Evolutionary conservation across 2,329 filamentous ascomycete genomes (phyloP).

Genomic region (Rutstroemia sydowiana): DNA sequence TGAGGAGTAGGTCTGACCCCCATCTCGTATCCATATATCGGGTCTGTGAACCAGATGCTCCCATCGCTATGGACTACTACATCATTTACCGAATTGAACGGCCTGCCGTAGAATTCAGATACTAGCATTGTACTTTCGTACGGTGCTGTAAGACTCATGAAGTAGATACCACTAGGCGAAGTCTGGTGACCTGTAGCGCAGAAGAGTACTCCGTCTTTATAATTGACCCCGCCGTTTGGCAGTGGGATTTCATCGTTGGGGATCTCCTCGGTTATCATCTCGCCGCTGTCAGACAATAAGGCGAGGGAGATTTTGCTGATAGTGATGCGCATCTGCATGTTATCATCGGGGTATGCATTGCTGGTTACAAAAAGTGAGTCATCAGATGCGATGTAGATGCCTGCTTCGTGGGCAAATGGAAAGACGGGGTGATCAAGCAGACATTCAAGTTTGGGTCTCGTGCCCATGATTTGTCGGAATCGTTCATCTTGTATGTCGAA

Average conservation of each 20-base stretch:
- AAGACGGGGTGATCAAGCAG: slow-evolving; percentile 26
- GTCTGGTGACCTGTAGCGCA: slow-evolving; percentile 14
- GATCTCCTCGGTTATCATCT: neutral
- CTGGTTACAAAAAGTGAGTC: slow-evolving; percentile 40
- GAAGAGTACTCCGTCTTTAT: slow-evolving; percentile 14
- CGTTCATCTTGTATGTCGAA: neutral
- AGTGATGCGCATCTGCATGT: slow-evolving; percentile 4
- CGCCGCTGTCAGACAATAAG: slow-evolving; percentile 18
- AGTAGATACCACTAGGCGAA: slow-evolving; percentile 10
- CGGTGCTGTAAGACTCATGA: slow-evolving; percentile 9
- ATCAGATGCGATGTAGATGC: slow-evolving; percentile 34
- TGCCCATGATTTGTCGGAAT: slow-evolving; percentile 3
- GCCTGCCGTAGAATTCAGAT: slow-evolving; percentile 51
- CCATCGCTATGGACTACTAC: slow-evolving; percentile 43
- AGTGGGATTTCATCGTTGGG: slow-evolving; percentile 3
- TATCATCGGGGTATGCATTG: slow-evolving; percentile 30
- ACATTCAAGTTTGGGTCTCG: slow-evolving; percentile 34
- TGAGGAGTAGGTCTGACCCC: slow-evolving; percentile 46
- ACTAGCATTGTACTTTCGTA: slow-evolving; percentile 36
- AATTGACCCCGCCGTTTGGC: slow-evolving; percentile 10
- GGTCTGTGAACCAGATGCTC: slow-evolving; percentile 56
- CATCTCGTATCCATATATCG: slow-evolving; percentile 50
- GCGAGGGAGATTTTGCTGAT: slow-evolving; percentile 32
- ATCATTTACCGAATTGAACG: slow-evolving; percentile 53
- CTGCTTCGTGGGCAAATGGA: slow-evolving; percentile 45